phyloP scores from a whole-genome alignment of 257 asterid genomes.

The Forsythia viridissima region DNA sequence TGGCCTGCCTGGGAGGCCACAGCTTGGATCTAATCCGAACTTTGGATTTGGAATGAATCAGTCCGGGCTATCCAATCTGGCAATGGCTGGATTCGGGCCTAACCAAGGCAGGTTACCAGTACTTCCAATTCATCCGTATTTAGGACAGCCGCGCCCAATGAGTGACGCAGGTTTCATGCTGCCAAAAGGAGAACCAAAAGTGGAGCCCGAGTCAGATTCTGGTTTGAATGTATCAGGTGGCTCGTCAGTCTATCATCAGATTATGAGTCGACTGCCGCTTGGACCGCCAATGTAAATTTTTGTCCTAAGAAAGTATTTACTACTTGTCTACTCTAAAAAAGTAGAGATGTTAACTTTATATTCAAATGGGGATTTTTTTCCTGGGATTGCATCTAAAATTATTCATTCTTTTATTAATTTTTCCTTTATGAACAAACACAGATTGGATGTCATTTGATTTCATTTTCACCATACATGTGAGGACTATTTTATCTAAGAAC shows the following conservation, averaged over 20 bases:
- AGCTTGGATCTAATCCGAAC: conserved; percentile 43
- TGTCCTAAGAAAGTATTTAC: conserved; percentile 11
- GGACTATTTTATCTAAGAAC: not conserved
- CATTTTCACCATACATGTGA: not conserved
- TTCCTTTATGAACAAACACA: not conserved
- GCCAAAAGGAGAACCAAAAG: conserved; percentile 62
- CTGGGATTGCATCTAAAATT: conserved; percentile 5
- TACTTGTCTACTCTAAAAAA: not conserved
- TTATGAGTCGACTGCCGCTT: conserved; percentile 61
- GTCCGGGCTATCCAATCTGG: conserved; percentile 36
- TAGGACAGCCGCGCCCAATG: conserved; percentile 44
- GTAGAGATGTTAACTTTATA: not conserved
- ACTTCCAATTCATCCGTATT: conserved; percentile 41
- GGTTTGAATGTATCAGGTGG: conserved; percentile 45
- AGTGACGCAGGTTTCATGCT: conserved; percentile 41
- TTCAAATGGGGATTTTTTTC: not conserved
- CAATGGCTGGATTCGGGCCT: conserved; percentile 44
- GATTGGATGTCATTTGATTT: not conserved
- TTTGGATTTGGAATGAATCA: conserved; percentile 60
- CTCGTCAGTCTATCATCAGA: conserved; percentile 52
- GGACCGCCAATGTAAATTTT: conserved; percentile 64
- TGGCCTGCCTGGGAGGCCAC: conserved; percentile 44
- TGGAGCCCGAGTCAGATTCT: conserved; percentile 49
- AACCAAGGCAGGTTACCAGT: conserved; percentile 40
- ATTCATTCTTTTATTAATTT: conserved; percentile 8